These are phyloP conservation scores for Paraglomus brasilianum DNA, from an alignment of 192 early-diverging fungal genomes.

Conservation along the genomic window DNA sequence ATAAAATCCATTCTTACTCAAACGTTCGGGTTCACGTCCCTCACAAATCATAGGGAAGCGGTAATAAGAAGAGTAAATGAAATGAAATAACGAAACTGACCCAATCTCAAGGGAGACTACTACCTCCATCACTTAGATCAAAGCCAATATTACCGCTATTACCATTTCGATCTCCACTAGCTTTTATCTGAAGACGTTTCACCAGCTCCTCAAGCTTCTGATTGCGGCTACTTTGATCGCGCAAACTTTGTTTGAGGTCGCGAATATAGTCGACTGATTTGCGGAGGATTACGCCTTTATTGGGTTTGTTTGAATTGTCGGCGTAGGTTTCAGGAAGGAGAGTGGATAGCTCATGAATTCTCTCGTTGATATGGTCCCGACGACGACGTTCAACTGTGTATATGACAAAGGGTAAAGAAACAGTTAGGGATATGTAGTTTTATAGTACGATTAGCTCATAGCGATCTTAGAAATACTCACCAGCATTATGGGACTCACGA, in stretches of 20 bases:
- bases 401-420: neutral
- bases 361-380: constrained; percentile 98
- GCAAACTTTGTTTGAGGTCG: constrained; percentile 68
- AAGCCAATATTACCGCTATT: too few relatives aligned
- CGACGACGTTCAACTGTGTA: constrained; percentile 83
- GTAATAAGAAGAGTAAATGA: too few relatives aligned
- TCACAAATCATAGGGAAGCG: too few relatives aligned
- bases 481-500: constrained; percentile 95
- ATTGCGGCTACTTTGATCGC: constrained; percentile 61
- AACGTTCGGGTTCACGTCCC: too few relatives aligned
- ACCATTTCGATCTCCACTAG: too few relatives aligned
- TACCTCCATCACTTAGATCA: too few relatives aligned
- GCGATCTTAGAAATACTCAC: constrained; percentile 21
- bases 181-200: neutral
- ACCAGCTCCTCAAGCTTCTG: constrained; percentile 64
- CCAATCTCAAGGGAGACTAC: too few relatives aligned
- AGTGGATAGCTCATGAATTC: constrained; percentile 87
- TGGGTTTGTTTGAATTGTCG: constrained; percentile 83
- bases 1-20: too few relatives aligned
- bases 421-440: constrained; percentile 6
- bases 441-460: neutral
- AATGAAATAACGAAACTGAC: too few relatives aligned
- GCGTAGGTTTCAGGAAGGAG: constrained; percentile 79
- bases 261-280: constrained; percentile 93
- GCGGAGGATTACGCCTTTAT: constrained; percentile 93